Conservation (phyloP, 2,329 filamentous ascomycete genomes). For the Cadophora sp. region DNA sequence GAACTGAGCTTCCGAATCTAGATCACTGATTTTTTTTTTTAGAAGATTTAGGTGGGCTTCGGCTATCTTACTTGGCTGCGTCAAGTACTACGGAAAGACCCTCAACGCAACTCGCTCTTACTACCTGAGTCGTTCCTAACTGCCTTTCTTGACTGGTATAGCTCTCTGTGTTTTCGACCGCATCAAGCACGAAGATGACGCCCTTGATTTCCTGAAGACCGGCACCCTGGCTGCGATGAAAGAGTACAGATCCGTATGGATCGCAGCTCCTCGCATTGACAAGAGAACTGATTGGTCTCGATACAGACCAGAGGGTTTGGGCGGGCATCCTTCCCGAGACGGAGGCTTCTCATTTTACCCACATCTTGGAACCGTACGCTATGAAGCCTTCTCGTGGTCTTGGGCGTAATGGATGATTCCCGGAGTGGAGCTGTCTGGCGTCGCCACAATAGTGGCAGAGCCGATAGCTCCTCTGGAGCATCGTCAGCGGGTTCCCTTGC, state of each 20-base stretch:
- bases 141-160: conserved; percentile 98
- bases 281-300: conserved; percentile 56
- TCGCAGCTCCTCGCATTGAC: conserved; percentile 53
- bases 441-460: too few species aligned
- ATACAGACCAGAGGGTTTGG: conserved; percentile 58
- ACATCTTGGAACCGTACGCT: conserved; percentile 41
- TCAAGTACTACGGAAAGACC: conserved; percentile 98
- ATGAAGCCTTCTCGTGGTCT: background rate
- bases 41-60: too few species aligned
- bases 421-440: background rate
- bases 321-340: conserved; percentile 64
- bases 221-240: conserved; percentile 93
- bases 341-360: conserved; percentile 60
- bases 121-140: conserved; percentile 92
- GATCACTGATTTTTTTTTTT: too few species aligned
- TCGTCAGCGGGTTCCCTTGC: conserved; percentile 70
- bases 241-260: conserved; percentile 53
- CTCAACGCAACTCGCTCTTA: conserved; percentile 96
- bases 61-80: conserved; percentile 59
- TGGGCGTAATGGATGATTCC: background rate
- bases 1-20: too few species aligned
- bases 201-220: conserved; percentile 81
- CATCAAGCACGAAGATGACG: conserved; percentile 51
- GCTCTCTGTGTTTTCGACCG: conserved; percentile 85
- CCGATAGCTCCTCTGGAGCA: conserved; percentile 54